A percentile compares a stretch with the other conserved stretches of the same genome.
Conservation (phyloP, 345 rosid species). For the Balakata baccata region DNA sequence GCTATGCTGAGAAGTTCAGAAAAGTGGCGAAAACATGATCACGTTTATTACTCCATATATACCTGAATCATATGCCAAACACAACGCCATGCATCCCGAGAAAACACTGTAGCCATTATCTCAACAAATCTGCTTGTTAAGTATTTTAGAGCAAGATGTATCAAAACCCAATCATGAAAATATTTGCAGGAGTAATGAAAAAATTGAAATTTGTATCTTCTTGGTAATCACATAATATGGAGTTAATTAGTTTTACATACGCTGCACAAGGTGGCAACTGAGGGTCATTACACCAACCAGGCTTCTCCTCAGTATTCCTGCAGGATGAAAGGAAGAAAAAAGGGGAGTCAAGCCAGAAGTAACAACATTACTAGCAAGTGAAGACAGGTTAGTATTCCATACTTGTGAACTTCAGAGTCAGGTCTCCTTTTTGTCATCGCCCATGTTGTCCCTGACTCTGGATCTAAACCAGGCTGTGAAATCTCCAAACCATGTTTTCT, state of each 20-base stretch:
- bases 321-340: slow-evolving; percentile 11
- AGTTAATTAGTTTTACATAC: slow-evolving; percentile 43
- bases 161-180: background rate
- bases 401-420: slow-evolving; percentile 87
- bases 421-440: slow-evolving; percentile 88
- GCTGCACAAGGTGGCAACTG: slow-evolving; percentile 95
- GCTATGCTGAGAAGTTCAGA: background rate
- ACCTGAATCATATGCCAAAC: slow-evolving; percentile 98
- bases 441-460: slow-evolving; percentile 76
- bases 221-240: background rate
- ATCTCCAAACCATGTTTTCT: slow-evolving; percentile 83
- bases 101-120: slow-evolving; percentile 97
- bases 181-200: background rate
- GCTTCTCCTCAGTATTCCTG: slow-evolving; percentile 75
- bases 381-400: slow-evolving; percentile 8
- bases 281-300: slow-evolving; percentile 79
- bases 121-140: slow-evolving; percentile 70
- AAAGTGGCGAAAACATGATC: background rate
- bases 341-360: slow-evolving; percentile 11
- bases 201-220: background rate
- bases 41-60: background rate
- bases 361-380: background rate
- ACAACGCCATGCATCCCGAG: slow-evolving; percentile 92
- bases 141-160: background rate
- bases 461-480: slow-evolving; percentile 94